Conservation (phyloP, 495 filamentous ascomycete genomes). For the Cercophora newfieldiana region DNA sequence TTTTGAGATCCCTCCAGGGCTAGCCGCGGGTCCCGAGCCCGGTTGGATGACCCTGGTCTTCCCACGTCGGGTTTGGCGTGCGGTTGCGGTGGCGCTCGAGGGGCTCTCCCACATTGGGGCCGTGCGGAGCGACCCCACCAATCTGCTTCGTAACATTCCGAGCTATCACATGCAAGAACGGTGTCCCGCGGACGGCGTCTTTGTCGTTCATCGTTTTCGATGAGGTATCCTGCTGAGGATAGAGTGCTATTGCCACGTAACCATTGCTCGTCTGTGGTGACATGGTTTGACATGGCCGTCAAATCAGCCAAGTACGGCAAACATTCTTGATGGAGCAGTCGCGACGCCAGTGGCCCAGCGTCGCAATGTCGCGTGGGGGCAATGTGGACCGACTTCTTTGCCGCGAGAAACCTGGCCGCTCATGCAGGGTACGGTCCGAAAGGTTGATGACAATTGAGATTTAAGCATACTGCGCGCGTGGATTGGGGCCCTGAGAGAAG, state of each 20-base stretch:
- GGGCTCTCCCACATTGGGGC: neutral
- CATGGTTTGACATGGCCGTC: no score
- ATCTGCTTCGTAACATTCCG: conserved; percentile 15
- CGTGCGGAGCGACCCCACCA: neutral
- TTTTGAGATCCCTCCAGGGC: neutral
- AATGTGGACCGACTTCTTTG: neutral
- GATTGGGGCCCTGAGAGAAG: neutral
- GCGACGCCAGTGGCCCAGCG: neutral
- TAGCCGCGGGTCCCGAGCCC: neutral
- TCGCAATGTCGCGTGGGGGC: neutral
- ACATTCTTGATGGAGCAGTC: neutral
- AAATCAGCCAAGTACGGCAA: no score
- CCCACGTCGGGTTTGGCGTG: neutral
- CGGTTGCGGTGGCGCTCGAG: neutral
- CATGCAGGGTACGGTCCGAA: neutral
- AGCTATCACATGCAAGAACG: conserved; percentile 26
- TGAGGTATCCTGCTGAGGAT: neutral
- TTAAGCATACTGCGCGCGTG: neutral
- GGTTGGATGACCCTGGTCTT: neutral
- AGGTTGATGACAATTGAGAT: neutral
- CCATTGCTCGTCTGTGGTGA: no score
- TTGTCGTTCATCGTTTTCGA: neutral
- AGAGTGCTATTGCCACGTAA: conserved; percentile 4
- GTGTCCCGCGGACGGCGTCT: neutral
- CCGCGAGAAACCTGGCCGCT: neutral